phyloP scores from a whole-genome alignment of 768 basidiomycete genomes.

The Rhodotorula sphaerocarpa region DNA sequence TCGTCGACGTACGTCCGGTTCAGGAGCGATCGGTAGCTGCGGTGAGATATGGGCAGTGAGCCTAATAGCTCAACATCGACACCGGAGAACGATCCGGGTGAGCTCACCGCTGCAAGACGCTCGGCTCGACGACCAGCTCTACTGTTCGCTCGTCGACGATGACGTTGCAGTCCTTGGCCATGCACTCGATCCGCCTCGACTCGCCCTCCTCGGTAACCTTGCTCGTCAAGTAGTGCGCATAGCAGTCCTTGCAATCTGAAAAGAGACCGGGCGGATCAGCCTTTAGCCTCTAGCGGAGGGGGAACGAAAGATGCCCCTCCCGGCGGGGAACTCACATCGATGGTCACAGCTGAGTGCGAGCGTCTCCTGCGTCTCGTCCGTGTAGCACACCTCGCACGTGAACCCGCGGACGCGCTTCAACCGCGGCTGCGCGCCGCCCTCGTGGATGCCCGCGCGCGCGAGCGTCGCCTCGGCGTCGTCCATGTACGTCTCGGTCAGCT shows the following conservation, averaged over 20 bases:
- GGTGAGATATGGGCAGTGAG: constrained; percentile 30
- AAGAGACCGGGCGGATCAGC: rapidly evolving
- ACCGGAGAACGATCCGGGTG: constrained; percentile 35
- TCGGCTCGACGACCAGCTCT: constrained; percentile 52
- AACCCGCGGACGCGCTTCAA: constrained; percentile 51
- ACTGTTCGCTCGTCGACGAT: constrained; percentile 45
- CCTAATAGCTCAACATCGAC: neutral
- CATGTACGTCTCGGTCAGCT: constrained; percentile 84
- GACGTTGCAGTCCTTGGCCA: constrained; percentile 46
- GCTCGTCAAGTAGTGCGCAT: constrained; percentile 34
- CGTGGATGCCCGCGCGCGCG: constrained; percentile 61
- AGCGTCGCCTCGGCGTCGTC: constrained; percentile 69
- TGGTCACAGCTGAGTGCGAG: constrained; percentile 74
- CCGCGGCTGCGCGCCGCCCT: constrained; percentile 39
- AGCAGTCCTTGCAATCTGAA: constrained; percentile 41
- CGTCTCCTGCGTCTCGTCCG: constrained; percentile 52
- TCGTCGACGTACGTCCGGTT: constrained; percentile 83
- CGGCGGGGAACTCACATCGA: constrained; percentile 79
- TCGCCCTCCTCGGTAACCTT: constrained; percentile 44
- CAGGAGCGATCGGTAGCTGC: constrained; percentile 76
- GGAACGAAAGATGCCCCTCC: too few relatives aligned
- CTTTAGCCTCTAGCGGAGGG: too few relatives aligned
- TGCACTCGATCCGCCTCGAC: constrained; percentile 46
- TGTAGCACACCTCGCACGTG: constrained; percentile 89
- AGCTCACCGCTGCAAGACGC: constrained; percentile 46